Percentiles rank a stretch among this genome's conserved stretches.
Evolutionary conservation across 805 yeast species (phyloP).

Genomic region (Ogataea pilisensis): DNA sequence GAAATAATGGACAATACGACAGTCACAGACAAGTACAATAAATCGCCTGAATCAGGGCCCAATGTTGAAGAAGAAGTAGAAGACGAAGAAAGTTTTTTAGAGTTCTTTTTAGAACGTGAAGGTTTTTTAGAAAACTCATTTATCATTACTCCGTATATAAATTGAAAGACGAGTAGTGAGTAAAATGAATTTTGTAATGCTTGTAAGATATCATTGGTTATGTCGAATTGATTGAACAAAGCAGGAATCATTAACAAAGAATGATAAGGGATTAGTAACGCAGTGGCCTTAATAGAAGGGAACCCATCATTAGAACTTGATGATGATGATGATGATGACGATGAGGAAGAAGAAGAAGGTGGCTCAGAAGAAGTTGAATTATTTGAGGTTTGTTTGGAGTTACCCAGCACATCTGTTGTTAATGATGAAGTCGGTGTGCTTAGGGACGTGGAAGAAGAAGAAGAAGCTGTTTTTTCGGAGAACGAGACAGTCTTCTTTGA

Average conservation of each 20-base stretch:
- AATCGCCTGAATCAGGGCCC: slow-evolving; percentile 15
- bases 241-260: slow-evolving; percentile 21
- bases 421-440: background rate
- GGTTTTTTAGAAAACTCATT: slow-evolving; percentile 30
- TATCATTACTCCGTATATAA: slow-evolving; percentile 32
- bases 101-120: slow-evolving; percentile 10
- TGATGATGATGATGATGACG: background rate
- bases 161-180: slow-evolving; percentile 33
- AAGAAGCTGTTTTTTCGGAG: slow-evolving; percentile 8
- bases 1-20: slow-evolving; percentile 31
- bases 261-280: slow-evolving; percentile 31
- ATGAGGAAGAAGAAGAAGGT: background rate
- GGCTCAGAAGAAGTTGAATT: background rate
- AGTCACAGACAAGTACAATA: slow-evolving; percentile 28
- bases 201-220: slow-evolving; percentile 26
- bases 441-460: background rate
- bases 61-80: background rate
- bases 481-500: slow-evolving; percentile 29
- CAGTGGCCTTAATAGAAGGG: slow-evolving; percentile 14
- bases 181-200: slow-evolving; percentile 27
- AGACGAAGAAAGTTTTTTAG: too few relatives aligned
- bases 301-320: slow-evolving; percentile 6
- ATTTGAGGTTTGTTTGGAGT: background rate
- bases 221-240: slow-evolving; percentile 30
- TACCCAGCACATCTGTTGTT: background rate